Base-by-base conservation (phyloP, 352 stramenopile genomes). In the Elongisporangium senticosum region DNA sequence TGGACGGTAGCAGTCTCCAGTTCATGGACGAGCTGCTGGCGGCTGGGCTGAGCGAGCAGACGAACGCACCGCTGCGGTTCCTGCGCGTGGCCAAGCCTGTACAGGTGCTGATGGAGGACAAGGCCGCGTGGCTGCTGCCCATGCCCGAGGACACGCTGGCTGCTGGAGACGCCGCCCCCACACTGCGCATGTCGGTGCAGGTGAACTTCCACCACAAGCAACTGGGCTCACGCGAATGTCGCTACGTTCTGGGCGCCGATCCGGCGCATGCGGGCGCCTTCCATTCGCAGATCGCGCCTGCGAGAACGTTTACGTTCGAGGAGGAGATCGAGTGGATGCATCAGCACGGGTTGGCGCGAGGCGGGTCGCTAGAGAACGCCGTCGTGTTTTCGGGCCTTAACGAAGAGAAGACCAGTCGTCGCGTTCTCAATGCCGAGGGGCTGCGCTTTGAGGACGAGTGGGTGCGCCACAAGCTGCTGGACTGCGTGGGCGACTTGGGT, bases 221-320 rank as follows among this genome's bases (percentile, higher is more conserved):
- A 7, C 62, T 91, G 20, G 73, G 71, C 22, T 74, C 66, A 26
- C 75, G 53, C 8, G 71, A 69, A 51, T 77, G 64, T 63, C 71
- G 68, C 15, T 85, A 82, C 52, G 63, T 51, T 4, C 55, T 84
- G 28, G 64, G 64, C 17, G 58, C 56, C n/a, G 66, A 84, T 57
- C 51, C 69, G 2, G 37, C 33, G 0, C 84, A 73, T 1, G 19
- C 71, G 8, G 20, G 48, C 1, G 24, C 54, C 0, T 89, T 89
- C 52, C 49, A 65, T 1, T 26, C 58, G 0, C 39, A 79, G 2
- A 66, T 90, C 23, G 82, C 79, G 17, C 55, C 74, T 3, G 76
- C 79, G 15, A 72, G 77, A 6, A 92, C 79, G 6, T 89, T 92
- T 63, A 89, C 82, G 48, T 89, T 92, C 53, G 70, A 86, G 62